phyloP scores from a whole-genome alignment of 2,329 filamentous ascomycete genomes.

The Aphanocladium album region DNA sequence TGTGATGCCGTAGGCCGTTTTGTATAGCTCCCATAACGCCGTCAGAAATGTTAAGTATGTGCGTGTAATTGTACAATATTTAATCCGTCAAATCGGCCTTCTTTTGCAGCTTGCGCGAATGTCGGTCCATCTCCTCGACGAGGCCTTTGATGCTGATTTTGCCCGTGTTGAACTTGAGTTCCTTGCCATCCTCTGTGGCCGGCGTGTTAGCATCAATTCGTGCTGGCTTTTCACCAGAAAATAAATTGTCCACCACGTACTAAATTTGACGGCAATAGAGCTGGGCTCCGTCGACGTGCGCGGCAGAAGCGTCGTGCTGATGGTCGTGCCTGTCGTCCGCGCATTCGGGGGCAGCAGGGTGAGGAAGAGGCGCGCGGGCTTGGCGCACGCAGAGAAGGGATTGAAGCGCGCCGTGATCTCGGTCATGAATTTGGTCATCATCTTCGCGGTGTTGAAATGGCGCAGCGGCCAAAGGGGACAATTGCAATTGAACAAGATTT shows the following conservation, averaged over 20 bases:
- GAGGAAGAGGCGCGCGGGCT: slow-evolving; percentile 83
- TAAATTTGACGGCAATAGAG: slow-evolving; percentile 76
- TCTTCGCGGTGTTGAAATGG: slow-evolving; percentile 33
- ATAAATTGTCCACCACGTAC: slow-evolving; percentile 57
- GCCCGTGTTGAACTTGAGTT: slow-evolving; percentile 75
- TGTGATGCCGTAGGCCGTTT: background rate
- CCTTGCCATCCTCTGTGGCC: slow-evolving; percentile 78
- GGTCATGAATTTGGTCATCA: slow-evolving; percentile 85
- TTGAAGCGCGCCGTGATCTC: slow-evolving; percentile 85
- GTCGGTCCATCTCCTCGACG: slow-evolving; percentile 81
- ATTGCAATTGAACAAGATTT: background rate
- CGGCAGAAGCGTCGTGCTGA: slow-evolving; percentile 72
- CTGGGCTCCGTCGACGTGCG: slow-evolving; percentile 63
- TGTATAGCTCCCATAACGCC: slow-evolving; percentile 24
- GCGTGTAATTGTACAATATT: slow-evolving; percentile 19
- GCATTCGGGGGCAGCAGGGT: slow-evolving; percentile 77
- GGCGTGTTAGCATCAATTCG: slow-evolving; percentile 19
- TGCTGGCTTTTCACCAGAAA: no score
- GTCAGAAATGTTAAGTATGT: slow-evolving; percentile 24
- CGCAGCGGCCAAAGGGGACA: background rate
- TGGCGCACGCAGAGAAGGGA: slow-evolving; percentile 75
- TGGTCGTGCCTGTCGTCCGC: slow-evolving; percentile 65
- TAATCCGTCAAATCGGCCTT: slow-evolving; percentile 68
- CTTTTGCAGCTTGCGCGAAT: slow-evolving; percentile 77
- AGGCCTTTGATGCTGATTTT: slow-evolving; percentile 81